Conservation (phyloP, 257 asterid species). For the Petunia axillaris region DNA sequence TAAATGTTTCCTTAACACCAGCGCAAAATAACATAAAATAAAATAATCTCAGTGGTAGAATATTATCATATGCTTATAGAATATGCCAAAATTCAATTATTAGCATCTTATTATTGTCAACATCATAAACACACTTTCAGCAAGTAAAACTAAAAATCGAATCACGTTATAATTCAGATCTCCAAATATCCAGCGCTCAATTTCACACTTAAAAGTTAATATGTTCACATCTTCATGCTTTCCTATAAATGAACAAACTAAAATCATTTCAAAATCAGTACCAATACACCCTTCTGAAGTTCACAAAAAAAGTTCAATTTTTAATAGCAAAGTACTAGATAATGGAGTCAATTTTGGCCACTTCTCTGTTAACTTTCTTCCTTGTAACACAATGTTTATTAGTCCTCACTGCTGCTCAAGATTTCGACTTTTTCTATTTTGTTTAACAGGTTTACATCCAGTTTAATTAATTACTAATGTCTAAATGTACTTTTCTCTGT, state of each 20-base stretch:
- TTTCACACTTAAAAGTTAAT: no score
- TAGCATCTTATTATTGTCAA: no score
- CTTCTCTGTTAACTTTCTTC: slow-evolving; percentile 35
- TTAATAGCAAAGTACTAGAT: not conserved
- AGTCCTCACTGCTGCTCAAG: slow-evolving; percentile 43
- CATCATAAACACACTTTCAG: no score
- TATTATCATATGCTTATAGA: no score
- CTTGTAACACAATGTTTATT: slow-evolving; percentile 46
- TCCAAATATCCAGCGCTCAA: no score
- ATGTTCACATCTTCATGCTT: not conserved
- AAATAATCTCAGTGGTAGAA: no score
- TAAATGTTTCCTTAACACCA: not conserved
- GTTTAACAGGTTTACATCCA: slow-evolving; percentile 68
- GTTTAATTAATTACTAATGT: not conserved
- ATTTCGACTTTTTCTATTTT: slow-evolving; percentile 79
- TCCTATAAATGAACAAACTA: slow-evolving; percentile 16
- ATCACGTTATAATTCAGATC: no score
- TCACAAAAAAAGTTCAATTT: not conserved
- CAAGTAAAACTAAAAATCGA: no score
- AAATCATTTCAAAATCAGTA: slow-evolving; percentile 17
- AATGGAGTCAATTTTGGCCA: slow-evolving; percentile 12
- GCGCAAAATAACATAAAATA: not conserved
- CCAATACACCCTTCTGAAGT: not conserved
- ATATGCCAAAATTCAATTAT: no score
- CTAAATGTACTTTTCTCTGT: not conserved